Percentiles rank a stretch among this genome's conserved stretches.
Evolutionary conservation across 495 filamentous ascomycete genomes (phyloP).

Genomic region (Penicillium arizonense): DNA sequence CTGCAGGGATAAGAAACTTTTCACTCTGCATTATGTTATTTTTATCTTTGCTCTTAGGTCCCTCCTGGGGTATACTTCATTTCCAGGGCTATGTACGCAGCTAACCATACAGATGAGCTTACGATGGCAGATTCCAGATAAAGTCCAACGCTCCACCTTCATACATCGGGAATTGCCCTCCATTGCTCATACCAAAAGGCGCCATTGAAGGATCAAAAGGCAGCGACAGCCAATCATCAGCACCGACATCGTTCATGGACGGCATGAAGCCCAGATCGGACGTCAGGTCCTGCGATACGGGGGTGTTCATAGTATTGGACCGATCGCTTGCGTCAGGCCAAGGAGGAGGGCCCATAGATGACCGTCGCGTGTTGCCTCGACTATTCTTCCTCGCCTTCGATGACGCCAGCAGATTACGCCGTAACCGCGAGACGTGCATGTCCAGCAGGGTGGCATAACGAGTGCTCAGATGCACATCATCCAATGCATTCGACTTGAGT

Average conservation of each 20-base stretch:
- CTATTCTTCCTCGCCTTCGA: conserved; percentile 27
- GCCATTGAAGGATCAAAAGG: conserved; percentile 56
- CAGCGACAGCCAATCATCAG: conserved; percentile 52
- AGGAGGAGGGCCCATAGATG: conserved; percentile 32
- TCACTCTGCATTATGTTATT: background rate
- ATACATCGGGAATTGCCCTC: conserved; percentile 47
- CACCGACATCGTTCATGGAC: conserved; percentile 35
- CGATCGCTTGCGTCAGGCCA: conserved; percentile 27
- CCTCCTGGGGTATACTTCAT: background rate
- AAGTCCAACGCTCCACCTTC: conserved; percentile 51
- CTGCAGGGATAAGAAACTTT: background rate
- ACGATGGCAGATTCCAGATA: conserved; percentile 50
- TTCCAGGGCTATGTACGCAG: background rate
- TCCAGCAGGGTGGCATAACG: conserved; percentile 53
- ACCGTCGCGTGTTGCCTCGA: conserved; percentile 21
- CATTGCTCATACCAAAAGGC: conserved; percentile 46
- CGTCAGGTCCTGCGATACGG: conserved; percentile 27
- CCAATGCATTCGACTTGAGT: conserved; percentile 47
- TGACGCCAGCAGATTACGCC: conserved; percentile 41
- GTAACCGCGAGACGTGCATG: conserved; percentile 45
- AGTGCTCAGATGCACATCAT: conserved; percentile 53
- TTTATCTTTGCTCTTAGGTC: background rate
- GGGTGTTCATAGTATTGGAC: conserved; percentile 16
- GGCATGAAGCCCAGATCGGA: conserved; percentile 36
- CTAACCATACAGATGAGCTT: conserved; percentile 1